Base-by-base conservation (phyloP, 169 alveolate genomes). In the Eimeria necatrix region DNA sequence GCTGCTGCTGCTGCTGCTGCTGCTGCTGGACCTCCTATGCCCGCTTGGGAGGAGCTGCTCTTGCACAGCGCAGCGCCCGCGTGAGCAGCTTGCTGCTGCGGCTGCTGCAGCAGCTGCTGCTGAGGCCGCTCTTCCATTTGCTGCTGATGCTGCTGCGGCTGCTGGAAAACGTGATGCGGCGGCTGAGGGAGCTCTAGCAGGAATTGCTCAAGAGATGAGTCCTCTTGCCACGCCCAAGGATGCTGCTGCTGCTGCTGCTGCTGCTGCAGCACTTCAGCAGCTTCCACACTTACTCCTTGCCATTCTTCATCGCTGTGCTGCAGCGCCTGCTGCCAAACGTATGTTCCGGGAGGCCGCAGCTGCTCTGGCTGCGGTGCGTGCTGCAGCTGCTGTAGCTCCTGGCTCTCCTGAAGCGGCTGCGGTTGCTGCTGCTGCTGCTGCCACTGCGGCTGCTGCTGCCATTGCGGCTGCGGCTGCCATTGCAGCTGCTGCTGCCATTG, bases 141-240 rank as follows among this genome's bases (percentile, higher is more conserved):
- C 88, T 49, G 88, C 22, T 80, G 71, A n/a, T 16, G 78, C 51
- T 80, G 78, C 80, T 59, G 91, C 76, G 9, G 59, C 46, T 56
- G 51, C 41, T 41, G 76, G 41, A 26, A 26, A 74, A 80, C 51
- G 60, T 51, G 48, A 10, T 53, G 20, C 52, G 78, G 91, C 14
- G 78, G 91, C 78, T 56, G 91, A 4, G 91, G 78, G 10, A 84
- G 91, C 1, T 84, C 73, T 8, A 41, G 76, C 10, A 84, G 91
- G 46, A 84, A 48, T 32, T 52, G 89, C 22, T 80, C 70, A 8
- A 80, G 89, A 80, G 89, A 80, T 48, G 89, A 46, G 20, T 49
- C 89, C 49, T 80, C 89, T 46, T 51, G 89, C 89, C 89, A 80
- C 89, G 49, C 68, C 71, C 70, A 52, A 0, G 61, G 91, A 7